phyloP scores from a whole-genome alignment of 441 rosid genomes.

The Eruca vesicaria region DNA sequence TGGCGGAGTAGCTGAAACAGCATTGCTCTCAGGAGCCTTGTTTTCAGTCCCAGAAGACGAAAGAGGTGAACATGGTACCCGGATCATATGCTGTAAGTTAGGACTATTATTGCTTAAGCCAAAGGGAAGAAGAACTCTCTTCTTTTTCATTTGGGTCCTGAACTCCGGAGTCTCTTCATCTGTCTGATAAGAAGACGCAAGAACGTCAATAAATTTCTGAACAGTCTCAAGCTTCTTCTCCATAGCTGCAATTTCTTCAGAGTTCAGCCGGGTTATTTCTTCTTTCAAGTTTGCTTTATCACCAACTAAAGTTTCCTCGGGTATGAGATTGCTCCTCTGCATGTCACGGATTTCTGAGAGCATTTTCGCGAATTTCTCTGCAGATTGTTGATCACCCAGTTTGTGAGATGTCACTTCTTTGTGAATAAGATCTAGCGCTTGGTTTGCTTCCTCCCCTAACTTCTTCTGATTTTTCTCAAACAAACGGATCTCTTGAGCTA shows the following conservation, averaged over 20 bases:
- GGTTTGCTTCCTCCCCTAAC: conserved; percentile 87
- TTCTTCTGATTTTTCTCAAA: conserved; percentile 81
- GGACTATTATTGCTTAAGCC: conserved; percentile 67
- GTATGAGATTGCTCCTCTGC: conserved; percentile 54
- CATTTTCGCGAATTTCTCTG: conserved; percentile 77
- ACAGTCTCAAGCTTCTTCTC: conserved; percentile 89
- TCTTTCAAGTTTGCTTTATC: conserved; percentile 64
- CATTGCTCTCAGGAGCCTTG: conserved; percentile 59
- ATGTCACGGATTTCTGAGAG: conserved; percentile 77
- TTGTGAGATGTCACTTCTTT: conserved; percentile 81
- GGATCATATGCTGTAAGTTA: conserved; percentile 72
- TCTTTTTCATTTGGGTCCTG: conserved; percentile 66
- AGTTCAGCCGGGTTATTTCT: conserved; percentile 72
- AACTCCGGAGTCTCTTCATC: conserved; percentile 53
- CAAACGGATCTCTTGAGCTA: conserved; percentile 79
- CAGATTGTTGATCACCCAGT: conserved; percentile 76
- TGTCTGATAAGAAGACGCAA: conserved; percentile 60
- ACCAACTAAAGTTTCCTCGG: conserved; percentile 55
- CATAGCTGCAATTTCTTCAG: conserved; percentile 65
- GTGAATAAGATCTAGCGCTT: conserved; percentile 86
- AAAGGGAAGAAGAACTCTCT: conserved; percentile 68
- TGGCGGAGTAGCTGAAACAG: conserved; percentile 39
- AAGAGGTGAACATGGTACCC: conserved; percentile 80
- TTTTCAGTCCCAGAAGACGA: conserved; percentile 77
- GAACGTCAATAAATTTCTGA: conserved; percentile 80